Percentiles rank a stretch among this genome's conserved stretches.
These are phyloP conservation scores for Panaeolus papilionaceus DNA, from an alignment of 768 basidiomycete genomes.

Conservation along the genomic window DNA sequence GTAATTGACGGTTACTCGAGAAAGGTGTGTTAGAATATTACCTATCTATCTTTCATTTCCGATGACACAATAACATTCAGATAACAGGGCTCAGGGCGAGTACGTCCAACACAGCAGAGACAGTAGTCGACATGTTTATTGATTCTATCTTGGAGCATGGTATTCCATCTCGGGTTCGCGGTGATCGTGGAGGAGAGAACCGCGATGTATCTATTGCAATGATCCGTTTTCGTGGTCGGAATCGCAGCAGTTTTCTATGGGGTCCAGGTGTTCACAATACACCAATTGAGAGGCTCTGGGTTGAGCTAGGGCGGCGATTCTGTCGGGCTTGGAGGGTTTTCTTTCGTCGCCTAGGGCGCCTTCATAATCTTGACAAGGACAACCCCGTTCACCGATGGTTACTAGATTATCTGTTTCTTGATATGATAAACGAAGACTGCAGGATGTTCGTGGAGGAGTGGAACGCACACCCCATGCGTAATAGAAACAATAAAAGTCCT, in stretches of 20 bases:
- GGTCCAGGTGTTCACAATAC: constrained; percentile 48
- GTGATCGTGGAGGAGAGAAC: constrained; percentile 43
- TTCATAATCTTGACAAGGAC: too few species aligned
- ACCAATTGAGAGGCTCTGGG: constrained; percentile 51
- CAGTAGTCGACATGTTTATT: constrained; percentile 38
- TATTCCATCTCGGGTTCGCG: constrained; percentile 33
- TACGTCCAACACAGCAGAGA: constrained; percentile 40
- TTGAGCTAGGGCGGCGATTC: constrained; percentile 49
- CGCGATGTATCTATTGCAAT: constrained; percentile 28
- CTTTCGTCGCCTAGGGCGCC: too few species aligned
- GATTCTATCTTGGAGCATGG: constrained; percentile 31
- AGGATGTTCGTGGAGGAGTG: too few species aligned
- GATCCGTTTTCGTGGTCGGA: constrained; percentile 24
- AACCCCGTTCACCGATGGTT: too few species aligned
- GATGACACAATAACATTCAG: constrained; percentile 11
- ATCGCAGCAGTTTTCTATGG: constrained; percentile 39
- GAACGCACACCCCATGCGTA: constrained; percentile 10
- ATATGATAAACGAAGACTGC: too few species aligned
- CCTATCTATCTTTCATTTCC: too few species aligned
- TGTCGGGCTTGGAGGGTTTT: constrained; percentile 32
- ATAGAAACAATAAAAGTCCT: constrained; percentile 10
- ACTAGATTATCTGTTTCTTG: too few species aligned
- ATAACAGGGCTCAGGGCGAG: constrained; percentile 37
- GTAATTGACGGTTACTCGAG: constrained; percentile 23
- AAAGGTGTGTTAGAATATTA: constrained; percentile 14